Evolutionary conservation across 176 grass and related monocot genomes (phyloP), one percentile per base, ranked within the genome.

Genomic region (Oryza australiensis): DNA sequence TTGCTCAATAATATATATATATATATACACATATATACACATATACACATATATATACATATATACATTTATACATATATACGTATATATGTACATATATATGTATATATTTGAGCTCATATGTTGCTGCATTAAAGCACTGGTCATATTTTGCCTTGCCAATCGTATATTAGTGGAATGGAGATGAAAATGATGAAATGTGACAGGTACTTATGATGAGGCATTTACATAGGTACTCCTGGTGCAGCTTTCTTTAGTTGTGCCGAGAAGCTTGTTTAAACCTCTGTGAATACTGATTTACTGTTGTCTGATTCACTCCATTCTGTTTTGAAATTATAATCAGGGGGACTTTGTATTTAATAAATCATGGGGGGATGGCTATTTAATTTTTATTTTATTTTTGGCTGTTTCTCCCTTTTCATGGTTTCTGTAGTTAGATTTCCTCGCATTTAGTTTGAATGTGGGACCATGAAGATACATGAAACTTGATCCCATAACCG

Each of bases 171-270:
- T 79, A 40, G 18, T 33, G 68, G 75, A 87, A 87, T 89, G 80
- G 90, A 87, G 90, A 68, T 87, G 87, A 78, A 92, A 89, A 86
- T 89, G 87, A 92, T 84, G 90, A 92, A 92, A 66, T 77, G 77
- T 71, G 84, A 89, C 90, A 92, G 90, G 84, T 92, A 92, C 90
- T 89, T 92, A 89, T 89, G 87, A 92, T 9, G 41, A 86, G 80
- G 49, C 84, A 57, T 89, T 76, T 78, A 86, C 87, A 81, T 67
- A 65, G 87, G 84, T 89, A 84, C 84, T 89, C 83, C 62, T 74
- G 83, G 83, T 86, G 84, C 90, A 87, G 80, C 87, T 92, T 87
- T 81, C 63, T 35, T 81, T 72, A 87, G 84, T 81, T 92, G 87
- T 87, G 80, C 87, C 53, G 84, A 89, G 90, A 86, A 87, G 73